Percentiles rank a stretch among this genome's conserved stretches.
Evolutionary conservation across 805 yeast species (phyloP).

Genomic region (Yarrowia sp.): DNA sequence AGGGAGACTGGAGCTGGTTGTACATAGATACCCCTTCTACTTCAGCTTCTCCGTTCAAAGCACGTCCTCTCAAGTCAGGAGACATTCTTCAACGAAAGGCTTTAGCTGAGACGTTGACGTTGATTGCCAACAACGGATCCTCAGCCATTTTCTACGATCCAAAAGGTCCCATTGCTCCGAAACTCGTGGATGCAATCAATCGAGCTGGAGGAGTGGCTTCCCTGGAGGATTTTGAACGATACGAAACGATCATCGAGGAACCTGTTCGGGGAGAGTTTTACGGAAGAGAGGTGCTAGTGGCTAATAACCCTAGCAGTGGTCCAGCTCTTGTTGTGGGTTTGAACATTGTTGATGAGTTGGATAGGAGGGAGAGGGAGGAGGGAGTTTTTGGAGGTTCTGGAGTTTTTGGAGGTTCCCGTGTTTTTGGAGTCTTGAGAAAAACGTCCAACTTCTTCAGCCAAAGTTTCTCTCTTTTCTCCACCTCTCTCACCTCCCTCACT

Average conservation of each 20-base stretch:
- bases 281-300: slow-evolving; percentile 59
- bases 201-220: slow-evolving; percentile 71
- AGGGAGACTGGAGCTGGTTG: slow-evolving; percentile 49
- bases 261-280: slow-evolving; percentile 55
- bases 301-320: slow-evolving; percentile 83
- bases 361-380: slow-evolving; percentile 46
- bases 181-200: slow-evolving; percentile 60
- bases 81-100: slow-evolving; percentile 66
- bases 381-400: background rate
- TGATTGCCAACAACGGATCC: slow-evolving; percentile 78
- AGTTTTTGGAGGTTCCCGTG: slow-evolving; percentile 17
- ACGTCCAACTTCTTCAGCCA: background rate
- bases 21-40: slow-evolving; percentile 25
- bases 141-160: slow-evolving; percentile 84
- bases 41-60: background rate
- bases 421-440: background rate
- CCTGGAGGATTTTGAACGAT: slow-evolving; percentile 68
- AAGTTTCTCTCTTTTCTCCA: no score
- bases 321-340: slow-evolving; percentile 80
- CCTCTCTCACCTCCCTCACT: background rate
- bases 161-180: slow-evolving; percentile 70
- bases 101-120: slow-evolving; percentile 69
- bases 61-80: slow-evolving; percentile 53
- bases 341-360: slow-evolving; percentile 62
- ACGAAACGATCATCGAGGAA: slow-evolving; percentile 59